Conservation (phyloP, 495 filamentous ascomycete genomes). For the Chaetomidium leptoderma region DNA sequence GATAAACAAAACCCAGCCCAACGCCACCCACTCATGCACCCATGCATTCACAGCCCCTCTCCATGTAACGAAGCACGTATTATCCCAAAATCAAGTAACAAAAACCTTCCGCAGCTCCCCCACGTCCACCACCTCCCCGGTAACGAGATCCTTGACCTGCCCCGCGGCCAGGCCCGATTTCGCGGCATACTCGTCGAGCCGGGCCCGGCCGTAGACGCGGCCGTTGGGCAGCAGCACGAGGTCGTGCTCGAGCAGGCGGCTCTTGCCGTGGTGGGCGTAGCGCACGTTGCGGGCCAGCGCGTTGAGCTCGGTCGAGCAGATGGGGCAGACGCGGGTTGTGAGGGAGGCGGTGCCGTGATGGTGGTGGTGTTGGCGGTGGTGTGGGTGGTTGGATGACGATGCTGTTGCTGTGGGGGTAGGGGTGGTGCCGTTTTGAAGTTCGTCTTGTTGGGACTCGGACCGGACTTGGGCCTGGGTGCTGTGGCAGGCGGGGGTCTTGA, state of each 20-base stretch:
- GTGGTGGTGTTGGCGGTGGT: background rate
- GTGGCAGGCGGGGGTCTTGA: constrained; percentile 95
- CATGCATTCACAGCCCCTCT: background rate
- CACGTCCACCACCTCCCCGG: constrained; percentile 59
- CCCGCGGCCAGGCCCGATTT: constrained; percentile 62
- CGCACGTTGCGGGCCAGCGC: constrained; percentile 82
- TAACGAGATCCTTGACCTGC: constrained; percentile 77
- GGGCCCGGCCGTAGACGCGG: constrained; percentile 73
- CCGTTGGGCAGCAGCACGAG: constrained; percentile 83
- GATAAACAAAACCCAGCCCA: background rate
- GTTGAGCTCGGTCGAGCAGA: constrained; percentile 92
- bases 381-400: background rate
- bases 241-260: constrained; percentile 75
- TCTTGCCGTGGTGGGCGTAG: constrained; percentile 91
- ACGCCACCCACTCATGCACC: background rate
- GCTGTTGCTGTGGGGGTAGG: background rate
- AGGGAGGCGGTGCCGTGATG: constrained; percentile 34
- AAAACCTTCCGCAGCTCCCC: constrained; percentile 79
- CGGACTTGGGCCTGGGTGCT: constrained; percentile 33
- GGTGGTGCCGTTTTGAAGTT: constrained; percentile 25
- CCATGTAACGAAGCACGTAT: background rate
- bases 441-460: constrained; percentile 29
- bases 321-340: constrained; percentile 68
- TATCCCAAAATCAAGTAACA: constrained; percentile 46
- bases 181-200: constrained; percentile 68